These are phyloP conservation scores for Solanum dulcamara DNA, from an alignment of 257 asterid genomes.

Conservation along the genomic window DNA sequence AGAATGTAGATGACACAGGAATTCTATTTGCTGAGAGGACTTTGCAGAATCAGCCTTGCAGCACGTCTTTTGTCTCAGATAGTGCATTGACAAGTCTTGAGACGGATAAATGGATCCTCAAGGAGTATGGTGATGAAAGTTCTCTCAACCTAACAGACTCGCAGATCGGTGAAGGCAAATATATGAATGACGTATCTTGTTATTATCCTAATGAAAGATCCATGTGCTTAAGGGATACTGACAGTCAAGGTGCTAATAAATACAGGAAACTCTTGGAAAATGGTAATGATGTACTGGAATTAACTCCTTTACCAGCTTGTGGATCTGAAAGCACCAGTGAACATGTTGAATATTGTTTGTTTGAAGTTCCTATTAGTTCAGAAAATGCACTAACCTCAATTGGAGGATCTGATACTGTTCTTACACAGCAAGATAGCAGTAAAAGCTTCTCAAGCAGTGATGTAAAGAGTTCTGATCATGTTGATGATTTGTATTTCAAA, in stretches of 20 bases:
- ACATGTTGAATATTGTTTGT: slow-evolving; percentile 25
- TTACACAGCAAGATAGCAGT: slow-evolving; percentile 33
- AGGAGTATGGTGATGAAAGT: slow-evolving; percentile 4
- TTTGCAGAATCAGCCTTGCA: background rate
- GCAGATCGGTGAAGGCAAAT: background rate
- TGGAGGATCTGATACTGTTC: slow-evolving; percentile 27
- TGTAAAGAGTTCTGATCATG: slow-evolving; percentile 18
- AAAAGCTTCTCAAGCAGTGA: slow-evolving; percentile 32
- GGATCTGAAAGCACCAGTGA: slow-evolving; percentile 30
- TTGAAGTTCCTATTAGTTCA: slow-evolving; percentile 60
- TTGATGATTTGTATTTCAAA: slow-evolving; percentile 2
- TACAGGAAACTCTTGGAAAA: slow-evolving; percentile 29
- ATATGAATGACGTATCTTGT: background rate
- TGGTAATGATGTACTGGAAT: slow-evolving; percentile 19
- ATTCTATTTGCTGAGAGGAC: slow-evolving; percentile 1
- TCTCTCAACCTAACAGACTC: slow-evolving; percentile 1
- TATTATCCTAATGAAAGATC: slow-evolving; percentile 5
- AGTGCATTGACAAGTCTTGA: background rate
- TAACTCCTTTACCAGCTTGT: slow-evolving; percentile 23
- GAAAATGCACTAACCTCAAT: slow-evolving; percentile 23
- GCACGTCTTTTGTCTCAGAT: slow-evolving; percentile 1
- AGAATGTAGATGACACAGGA: background rate
- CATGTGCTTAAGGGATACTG: slow-evolving; percentile 2
- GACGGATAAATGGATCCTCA: background rate
- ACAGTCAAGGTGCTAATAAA: slow-evolving; percentile 30